These are phyloP conservation scores for Ramalina intermedia DNA, from an alignment of 495 filamentous ascomycete genomes.

Conservation along the genomic window DNA sequence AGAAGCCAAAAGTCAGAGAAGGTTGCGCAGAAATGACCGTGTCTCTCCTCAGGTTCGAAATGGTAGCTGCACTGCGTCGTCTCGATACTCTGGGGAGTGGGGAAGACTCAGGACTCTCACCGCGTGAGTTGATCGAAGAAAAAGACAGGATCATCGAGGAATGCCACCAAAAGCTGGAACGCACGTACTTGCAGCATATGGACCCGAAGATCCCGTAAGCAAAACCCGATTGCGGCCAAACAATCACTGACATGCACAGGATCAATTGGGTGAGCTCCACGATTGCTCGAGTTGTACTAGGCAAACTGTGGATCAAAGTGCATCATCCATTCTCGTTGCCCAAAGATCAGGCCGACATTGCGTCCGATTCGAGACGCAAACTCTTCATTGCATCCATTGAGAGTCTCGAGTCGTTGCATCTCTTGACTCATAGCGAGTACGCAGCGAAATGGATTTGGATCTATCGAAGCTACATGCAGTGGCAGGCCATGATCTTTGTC, in stretches of 20 bases:
- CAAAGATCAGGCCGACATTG: slow-evolving; percentile 25
- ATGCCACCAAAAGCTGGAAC: slow-evolving; percentile 48
- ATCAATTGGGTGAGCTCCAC: slow-evolving; percentile 59
- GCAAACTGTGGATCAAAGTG: slow-evolving; percentile 51
- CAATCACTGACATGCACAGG: not conserved
- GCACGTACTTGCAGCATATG: slow-evolving; percentile 48
- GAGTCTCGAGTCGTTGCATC: slow-evolving; percentile 55
- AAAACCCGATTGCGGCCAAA: not conserved
- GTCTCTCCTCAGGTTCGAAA: slow-evolving; percentile 53
- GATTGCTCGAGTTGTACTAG: slow-evolving; percentile 50
- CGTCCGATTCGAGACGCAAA: slow-evolving; percentile 44
- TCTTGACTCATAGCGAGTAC: slow-evolving; percentile 44
- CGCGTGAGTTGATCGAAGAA: slow-evolving; percentile 40
- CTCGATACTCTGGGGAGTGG: slow-evolving; percentile 18
- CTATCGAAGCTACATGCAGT: slow-evolving; percentile 67
- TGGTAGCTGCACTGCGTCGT: slow-evolving; percentile 31
- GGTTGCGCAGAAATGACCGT: slow-evolving; percentile 73
- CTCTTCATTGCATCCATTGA: slow-evolving; percentile 63
- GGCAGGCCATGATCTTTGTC: slow-evolving; percentile 60
- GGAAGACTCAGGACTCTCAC: slow-evolving; percentile 14
- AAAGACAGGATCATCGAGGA: slow-evolving; percentile 40
- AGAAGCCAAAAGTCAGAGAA: slow-evolving; percentile 40
- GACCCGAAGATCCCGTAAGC: slow-evolving; percentile 37
- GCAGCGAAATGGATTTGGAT: slow-evolving; percentile 66
- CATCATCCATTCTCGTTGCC: slow-evolving; percentile 44